These are phyloP conservation scores for Aspergillus ochraceus DNA, from an alignment of 2,329 filamentous ascomycete genomes.

Conservation along the genomic window DNA sequence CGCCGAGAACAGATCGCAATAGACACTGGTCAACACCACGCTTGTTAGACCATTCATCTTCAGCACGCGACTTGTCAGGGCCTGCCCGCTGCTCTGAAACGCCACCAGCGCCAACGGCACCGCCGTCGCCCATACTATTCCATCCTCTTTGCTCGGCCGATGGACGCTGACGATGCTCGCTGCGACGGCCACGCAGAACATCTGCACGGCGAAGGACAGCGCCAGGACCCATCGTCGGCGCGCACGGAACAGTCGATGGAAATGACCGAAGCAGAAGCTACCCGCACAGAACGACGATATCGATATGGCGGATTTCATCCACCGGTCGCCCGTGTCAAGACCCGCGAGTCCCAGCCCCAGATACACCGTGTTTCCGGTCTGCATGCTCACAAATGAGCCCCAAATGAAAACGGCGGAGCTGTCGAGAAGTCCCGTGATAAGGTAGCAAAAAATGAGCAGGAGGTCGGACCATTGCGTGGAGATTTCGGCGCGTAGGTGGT, in stretches of 20 bases:
- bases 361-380: slow-evolving; percentile 83
- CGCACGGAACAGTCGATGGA: slow-evolving; percentile 57
- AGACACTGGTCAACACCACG: slow-evolving; percentile 77
- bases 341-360: slow-evolving; percentile 67
- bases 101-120: slow-evolving; percentile 69
- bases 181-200: slow-evolving; percentile 51
- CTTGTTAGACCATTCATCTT: slow-evolving; percentile 71
- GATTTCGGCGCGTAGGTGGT: slow-evolving; percentile 46
- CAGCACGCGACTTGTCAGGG: slow-evolving; percentile 70
- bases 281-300: slow-evolving; percentile 71
- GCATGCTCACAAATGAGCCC: slow-evolving; percentile 82
- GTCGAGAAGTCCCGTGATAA: slow-evolving; percentile 76
- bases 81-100: slow-evolving; percentile 77
- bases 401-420: slow-evolving; percentile 74
- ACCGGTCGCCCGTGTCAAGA: slow-evolving; percentile 57
- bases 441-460: slow-evolving; percentile 69
- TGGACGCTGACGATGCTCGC: slow-evolving; percentile 56
- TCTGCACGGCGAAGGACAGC: slow-evolving; percentile 57
- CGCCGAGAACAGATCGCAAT: slow-evolving; percentile 77
- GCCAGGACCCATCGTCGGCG: slow-evolving; percentile 46
- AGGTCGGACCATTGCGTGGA: slow-evolving; percentile 65
- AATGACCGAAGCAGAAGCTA: slow-evolving; percentile 68
- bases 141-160: slow-evolving; percentile 47
- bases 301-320: slow-evolving; percentile 71
- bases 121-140: slow-evolving; percentile 56